A percentile compares a stretch with the other conserved stretches of the same genome.
Evolutionary conservation across 441 rosid genomes (phyloP).

Genomic region (Dalechampia spathulata): DNA sequence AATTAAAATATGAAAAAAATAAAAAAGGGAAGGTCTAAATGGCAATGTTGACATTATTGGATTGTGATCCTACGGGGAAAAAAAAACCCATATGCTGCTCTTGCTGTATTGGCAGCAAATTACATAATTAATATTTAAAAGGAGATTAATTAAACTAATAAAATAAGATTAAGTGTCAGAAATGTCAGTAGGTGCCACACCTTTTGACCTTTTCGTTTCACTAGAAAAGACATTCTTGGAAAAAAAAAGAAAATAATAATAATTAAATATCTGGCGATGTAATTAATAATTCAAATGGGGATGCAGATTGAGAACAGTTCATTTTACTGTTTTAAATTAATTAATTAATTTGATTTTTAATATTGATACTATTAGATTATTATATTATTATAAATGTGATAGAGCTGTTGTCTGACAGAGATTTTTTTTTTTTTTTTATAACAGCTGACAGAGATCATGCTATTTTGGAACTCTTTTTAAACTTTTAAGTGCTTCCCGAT

Average conservation of each 20-base stretch:
- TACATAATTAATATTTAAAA: neutral
- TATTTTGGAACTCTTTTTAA: constrained; percentile 26
- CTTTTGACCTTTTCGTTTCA: constrained; percentile 38
- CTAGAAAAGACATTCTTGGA: constrained; percentile 39
- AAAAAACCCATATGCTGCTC: too few relatives aligned
- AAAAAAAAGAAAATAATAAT: constrained; percentile 6
- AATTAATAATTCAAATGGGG: neutral
- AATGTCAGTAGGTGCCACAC: constrained; percentile 32
- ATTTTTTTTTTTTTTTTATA: too few relatives aligned
- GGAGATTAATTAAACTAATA: neutral
- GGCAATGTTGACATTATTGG: constrained; percentile 5
- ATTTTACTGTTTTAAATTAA: neutral
- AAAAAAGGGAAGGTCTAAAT: neutral
- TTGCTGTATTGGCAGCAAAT: constrained; percentile 1
- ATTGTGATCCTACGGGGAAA: too few relatives aligned
- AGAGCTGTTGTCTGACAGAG: constrained; percentile 31
- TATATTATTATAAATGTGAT: too few relatives aligned
- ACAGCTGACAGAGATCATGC: constrained; percentile 21
- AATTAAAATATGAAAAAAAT: too few relatives aligned
- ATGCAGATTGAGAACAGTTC: constrained; percentile 9
- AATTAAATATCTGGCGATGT: constrained; percentile 15
- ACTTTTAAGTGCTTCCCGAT: constrained; percentile 26
- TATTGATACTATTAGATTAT: too few relatives aligned
- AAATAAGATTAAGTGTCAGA: neutral
- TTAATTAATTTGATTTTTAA: too few relatives aligned